Base-by-base conservation (phyloP, 2,329 filamentous ascomycete genomes). In the Emmonsia crescens region DNA sequence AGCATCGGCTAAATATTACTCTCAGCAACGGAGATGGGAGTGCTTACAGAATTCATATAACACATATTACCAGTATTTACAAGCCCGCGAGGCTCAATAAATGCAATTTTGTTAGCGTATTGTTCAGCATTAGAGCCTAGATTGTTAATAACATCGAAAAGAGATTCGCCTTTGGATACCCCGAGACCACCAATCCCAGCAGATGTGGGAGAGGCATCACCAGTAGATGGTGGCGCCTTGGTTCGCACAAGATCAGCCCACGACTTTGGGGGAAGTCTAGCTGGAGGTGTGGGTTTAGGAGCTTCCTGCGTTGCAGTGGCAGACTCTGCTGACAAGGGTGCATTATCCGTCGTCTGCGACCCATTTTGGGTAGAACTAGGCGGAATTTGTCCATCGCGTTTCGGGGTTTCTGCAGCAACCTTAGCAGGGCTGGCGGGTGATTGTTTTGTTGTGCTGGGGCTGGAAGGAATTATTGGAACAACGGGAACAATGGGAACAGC, bases 41-140 rank as follows among this genome's bases (percentile, higher is more conserved):
- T n/a, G 78, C 89, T 78, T 82, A 96, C 93, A 65, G 94, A 96
- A 79, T 97, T 99, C 94, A 99, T 97, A 77, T 99, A 99, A 77
- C 94, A 99, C 89, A 97, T 95, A 73, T 99, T 97, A 57, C 94
- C 94, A 48, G 93, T 95, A 76, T 99, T 99, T 67, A 96, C 89
- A 71, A 99, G 83, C 57, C 94, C 94, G 67, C 93, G 85, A 58
- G 94, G 94, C 76, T 97, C 91, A 58, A 99, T 82, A 71, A 96
- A 96, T 21, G 88, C 81, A 66, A 93, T 79, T 69, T 88, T 89
- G 38, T 83, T 78, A 44, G 75, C 73, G 65, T 78, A 76, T 62
- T 81, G 78, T 55, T 82, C 81, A 44, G 80, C 79, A 62, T 84
- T 82, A 10, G 91, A 85, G 60, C 83, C 83, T 73, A 92, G 94